A percentile compares a stretch with the other conserved stretches of the same genome.
These are phyloP conservation scores for Quercus aquifolioides DNA, from an alignment of 306 rosid genomes.

Conservation along the genomic window DNA sequence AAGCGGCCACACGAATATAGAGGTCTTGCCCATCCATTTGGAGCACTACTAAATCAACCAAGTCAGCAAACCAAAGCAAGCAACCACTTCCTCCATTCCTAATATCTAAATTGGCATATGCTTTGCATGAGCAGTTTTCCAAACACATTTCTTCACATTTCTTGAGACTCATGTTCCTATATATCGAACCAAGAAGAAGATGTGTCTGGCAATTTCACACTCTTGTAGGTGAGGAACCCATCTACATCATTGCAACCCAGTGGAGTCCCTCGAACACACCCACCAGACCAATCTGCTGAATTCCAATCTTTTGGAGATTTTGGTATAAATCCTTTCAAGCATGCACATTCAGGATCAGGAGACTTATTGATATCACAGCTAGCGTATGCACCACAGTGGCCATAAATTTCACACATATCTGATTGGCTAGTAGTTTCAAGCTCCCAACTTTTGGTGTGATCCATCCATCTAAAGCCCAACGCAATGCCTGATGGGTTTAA, in stretches of 20 bases:
- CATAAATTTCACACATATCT: conserved; percentile 24
- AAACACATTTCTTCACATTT: conserved; percentile 26
- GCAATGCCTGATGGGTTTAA: not conserved
- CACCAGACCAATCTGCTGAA: not conserved
- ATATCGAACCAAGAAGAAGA: conserved; percentile 26
- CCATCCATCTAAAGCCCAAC: conserved; percentile 14
- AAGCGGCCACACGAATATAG: too few relatives aligned
- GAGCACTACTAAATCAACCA: conserved; percentile 26
- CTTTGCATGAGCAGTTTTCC: conserved; percentile 27
- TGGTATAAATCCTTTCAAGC: conserved; percentile 17
- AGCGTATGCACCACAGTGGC: conserved; percentile 18
- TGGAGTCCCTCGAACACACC: conserved; percentile 14
- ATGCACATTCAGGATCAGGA: conserved; percentile 9
- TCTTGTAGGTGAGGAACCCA: not conserved
- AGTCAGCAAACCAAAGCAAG: conserved; percentile 24
- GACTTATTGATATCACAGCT: not conserved
- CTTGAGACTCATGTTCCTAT: conserved; percentile 1
- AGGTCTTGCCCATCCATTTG: conserved; percentile 27
- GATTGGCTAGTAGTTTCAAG: not conserved
- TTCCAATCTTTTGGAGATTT: not conserved
- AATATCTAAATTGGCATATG: conserved; percentile 25
- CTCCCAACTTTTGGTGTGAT: conserved; percentile 12
- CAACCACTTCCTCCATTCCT: conserved; percentile 34
- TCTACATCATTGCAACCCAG: conserved; percentile 16
- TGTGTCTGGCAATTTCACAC: conserved; percentile 22